Evolutionary conservation across 2,329 filamentous ascomycete species (phyloP).

Genomic region (Claviceps monticola): DNA sequence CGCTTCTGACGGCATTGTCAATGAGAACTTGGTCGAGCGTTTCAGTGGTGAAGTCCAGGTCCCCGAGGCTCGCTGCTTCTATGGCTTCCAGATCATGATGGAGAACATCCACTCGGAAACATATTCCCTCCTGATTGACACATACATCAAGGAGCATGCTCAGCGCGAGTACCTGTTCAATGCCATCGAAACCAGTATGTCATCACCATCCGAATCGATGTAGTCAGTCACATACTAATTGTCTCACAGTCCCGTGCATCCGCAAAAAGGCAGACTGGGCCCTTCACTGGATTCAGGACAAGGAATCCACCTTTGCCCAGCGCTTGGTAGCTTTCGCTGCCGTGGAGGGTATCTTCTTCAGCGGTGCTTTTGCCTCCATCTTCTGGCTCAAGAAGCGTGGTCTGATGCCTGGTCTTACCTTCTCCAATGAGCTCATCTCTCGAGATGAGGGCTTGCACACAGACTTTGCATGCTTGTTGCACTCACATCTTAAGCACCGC

Average conservation of each 20-base stretch:
- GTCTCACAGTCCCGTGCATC: conserved; percentile 68
- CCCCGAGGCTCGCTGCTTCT: conserved; percentile 97
- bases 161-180: conserved; percentile 95
- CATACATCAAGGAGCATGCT: conserved; percentile 95
- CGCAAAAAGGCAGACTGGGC: conserved; percentile 99
- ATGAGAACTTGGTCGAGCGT: conserved; percentile 96
- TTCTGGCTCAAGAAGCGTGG: conserved; percentile 99
- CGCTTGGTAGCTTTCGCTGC: conserved; percentile 94
- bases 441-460: conserved; percentile 99
- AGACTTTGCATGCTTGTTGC: conserved; percentile 93
- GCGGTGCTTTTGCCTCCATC: conserved; percentile 93
- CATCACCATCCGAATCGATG: conserved; percentile 4
- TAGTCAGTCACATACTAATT: conserved; percentile 5
- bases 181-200: conserved; percentile 89
- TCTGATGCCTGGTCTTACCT: conserved; percentile 94
- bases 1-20: conserved; percentile 96
- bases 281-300: conserved; percentile 84
- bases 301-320: conserved; percentile 86
- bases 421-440: conserved; percentile 99
- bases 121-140: conserved; percentile 97
- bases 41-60: conserved; percentile 96
- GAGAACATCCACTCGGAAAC: conserved; percentile 99
- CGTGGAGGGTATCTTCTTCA: conserved; percentile 99
- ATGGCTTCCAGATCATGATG: conserved; percentile 99
- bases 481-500: conserved; percentile 92